A percentile compares a stretch with the other conserved stretches of the same genome.
phyloP scores from a whole-genome alignment of 345 rosid species.

The Brassica juncea region DNA sequence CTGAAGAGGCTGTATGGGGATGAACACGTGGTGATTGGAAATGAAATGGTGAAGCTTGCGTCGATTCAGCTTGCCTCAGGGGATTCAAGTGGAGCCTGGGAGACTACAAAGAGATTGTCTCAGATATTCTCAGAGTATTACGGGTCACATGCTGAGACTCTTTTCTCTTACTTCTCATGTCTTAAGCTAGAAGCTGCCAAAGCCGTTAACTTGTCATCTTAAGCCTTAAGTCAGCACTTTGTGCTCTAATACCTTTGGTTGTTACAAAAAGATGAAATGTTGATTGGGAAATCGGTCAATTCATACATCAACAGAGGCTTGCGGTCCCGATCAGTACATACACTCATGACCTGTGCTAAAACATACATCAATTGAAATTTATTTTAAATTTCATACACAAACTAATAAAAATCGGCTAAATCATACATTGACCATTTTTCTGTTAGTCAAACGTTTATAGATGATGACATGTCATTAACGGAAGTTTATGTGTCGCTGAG shows the following conservation, averaged over 20 bases:
- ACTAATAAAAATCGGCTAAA: no score
- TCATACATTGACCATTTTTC: no score
- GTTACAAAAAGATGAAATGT: background rate
- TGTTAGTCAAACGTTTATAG: no score
- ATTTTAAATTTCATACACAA: no score
- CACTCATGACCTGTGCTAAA: no score
- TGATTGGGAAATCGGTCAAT: no score
- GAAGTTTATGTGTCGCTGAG: no score
- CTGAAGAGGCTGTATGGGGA: conserved; percentile 63
- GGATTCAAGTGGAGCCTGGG: conserved; percentile 45
- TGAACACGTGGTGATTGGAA: conserved; percentile 68
- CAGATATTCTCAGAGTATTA: conserved; percentile 54
- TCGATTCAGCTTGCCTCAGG: conserved; percentile 60
- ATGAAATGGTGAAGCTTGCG: conserved; percentile 77
- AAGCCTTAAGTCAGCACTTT: background rate
- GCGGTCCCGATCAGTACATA: no score
- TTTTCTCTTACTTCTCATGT: conserved; percentile 52
- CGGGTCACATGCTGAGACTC: conserved; percentile 52
- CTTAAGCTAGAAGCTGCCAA: conserved; percentile 40
- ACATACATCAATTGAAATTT: no score
- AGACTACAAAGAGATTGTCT: conserved; percentile 45
- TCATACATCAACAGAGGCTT: no score
- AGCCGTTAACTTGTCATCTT: conserved; percentile 16
- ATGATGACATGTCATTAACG: no score
- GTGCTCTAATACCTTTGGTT: conserved; percentile 2